phyloP scores from a whole-genome alignment of 495 filamentous ascomycete species.

The Aspergillus incahuasiensis region DNA sequence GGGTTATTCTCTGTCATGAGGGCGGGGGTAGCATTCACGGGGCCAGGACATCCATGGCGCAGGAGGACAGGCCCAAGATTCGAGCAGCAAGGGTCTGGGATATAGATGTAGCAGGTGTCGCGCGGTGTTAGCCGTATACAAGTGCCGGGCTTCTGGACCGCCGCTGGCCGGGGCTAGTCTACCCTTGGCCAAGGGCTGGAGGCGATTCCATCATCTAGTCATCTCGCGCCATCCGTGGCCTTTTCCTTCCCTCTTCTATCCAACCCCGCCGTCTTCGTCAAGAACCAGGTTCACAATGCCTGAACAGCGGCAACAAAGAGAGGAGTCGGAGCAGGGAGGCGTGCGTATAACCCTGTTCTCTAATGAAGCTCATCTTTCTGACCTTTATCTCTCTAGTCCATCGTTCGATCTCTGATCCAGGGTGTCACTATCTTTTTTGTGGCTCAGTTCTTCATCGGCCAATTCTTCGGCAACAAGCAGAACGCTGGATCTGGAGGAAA shows the following conservation, averaged over 20 bases:
- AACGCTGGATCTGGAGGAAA: constrained; percentile 38
- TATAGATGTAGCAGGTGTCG: background rate
- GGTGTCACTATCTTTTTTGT: constrained; percentile 66
- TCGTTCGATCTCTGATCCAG: constrained; percentile 55
- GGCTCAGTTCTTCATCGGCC: constrained; percentile 57
- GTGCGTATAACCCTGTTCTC: constrained; percentile 26
- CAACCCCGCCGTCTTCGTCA: constrained; percentile 2
- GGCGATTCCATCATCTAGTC: background rate
- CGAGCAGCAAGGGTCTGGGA: background rate
- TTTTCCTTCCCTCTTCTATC: constrained; percentile 22
- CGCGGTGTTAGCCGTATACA: constrained; percentile 17
- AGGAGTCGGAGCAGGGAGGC: constrained; percentile 30
- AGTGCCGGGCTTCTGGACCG: constrained; percentile 15
- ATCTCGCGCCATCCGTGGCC: constrained; percentile 20
- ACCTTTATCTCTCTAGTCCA: constrained; percentile 36
- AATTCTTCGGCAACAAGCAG: constrained; percentile 52
- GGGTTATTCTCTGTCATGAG: too few species aligned
- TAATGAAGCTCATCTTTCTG: constrained; percentile 7
- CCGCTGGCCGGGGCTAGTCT: constrained; percentile 10
- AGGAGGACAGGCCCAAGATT: background rate
- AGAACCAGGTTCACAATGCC: constrained; percentile 33
- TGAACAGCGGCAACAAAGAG: constrained; percentile 40
- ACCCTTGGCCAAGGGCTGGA: background rate
- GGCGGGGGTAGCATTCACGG: constrained; percentile 22
- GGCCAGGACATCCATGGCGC: constrained; percentile 32